Conservation (phyloP, 345 rosid genomes). For the Salix caprea region DNA sequence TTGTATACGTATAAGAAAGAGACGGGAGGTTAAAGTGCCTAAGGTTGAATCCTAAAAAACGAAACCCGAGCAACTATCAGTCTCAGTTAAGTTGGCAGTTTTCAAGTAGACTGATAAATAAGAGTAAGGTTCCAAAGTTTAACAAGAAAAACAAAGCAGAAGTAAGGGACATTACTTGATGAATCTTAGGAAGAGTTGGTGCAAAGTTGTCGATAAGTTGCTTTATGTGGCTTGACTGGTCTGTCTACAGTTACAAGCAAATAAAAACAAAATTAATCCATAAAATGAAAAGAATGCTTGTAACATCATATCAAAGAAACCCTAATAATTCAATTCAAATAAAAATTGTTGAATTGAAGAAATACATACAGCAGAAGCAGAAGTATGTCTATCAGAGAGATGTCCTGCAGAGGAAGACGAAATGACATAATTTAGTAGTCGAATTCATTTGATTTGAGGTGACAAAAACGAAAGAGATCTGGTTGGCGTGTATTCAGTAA, state of each 20-base stretch:
- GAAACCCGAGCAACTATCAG: neutral
- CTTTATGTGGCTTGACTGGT: constrained; percentile 38
- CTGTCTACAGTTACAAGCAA: constrained; percentile 35
- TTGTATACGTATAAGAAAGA: neutral
- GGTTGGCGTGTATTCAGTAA: neutral
- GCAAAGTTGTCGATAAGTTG: constrained; percentile 40
- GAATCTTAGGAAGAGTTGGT: constrained; percentile 59
- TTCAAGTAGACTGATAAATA: neutral
- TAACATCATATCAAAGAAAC: neutral
- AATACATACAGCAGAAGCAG: constrained; percentile 5
- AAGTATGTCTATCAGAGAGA: constrained; percentile 37
- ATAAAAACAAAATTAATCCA: neutral
- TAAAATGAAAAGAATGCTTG: neutral
- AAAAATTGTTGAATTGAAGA: neutral
- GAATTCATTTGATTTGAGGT: neutral
- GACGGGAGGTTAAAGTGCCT: neutral
- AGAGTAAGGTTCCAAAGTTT: neutral
- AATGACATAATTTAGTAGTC: neutral
- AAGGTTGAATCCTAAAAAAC: neutral
- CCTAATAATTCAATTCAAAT: neutral
- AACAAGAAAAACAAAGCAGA: neutral
- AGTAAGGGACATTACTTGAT: constrained; percentile 9
- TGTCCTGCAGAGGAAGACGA: constrained; percentile 40
- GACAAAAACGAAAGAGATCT: constrained; percentile 10
- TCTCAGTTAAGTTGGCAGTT: neutral